A percentile compares a stretch with the other conserved stretches of the same genome.
Conservation (phyloP, 129 eudicot genomes). For the Glebionis coronaria region DNA sequence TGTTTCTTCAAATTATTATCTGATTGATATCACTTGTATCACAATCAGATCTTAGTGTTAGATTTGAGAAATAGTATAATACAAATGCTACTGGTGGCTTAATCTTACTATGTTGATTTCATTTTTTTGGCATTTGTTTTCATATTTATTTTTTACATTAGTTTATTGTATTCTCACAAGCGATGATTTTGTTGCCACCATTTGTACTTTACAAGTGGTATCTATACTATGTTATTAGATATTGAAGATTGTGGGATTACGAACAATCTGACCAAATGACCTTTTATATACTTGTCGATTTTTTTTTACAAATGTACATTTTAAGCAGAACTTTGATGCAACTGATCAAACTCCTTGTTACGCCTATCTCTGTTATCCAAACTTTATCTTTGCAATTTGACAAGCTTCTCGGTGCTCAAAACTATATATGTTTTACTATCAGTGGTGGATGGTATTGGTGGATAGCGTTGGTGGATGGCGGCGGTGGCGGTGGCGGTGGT, state of each 20-base stretch:
- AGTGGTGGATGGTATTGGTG: too few species aligned
- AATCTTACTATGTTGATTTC: conserved; percentile 18
- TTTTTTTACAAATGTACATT: neutral
- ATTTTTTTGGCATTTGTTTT: conserved; percentile 3
- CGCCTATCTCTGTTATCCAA: too few species aligned
- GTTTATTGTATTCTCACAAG: neutral
- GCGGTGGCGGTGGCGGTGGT: too few species aligned
- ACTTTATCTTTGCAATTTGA: too few species aligned
- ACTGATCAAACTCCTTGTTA: too few species aligned
- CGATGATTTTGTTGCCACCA: conserved; percentile 1
- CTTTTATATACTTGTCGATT: neutral
- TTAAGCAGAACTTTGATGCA: too few species aligned
- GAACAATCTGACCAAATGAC: neutral
- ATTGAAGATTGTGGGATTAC: conserved; percentile 4
- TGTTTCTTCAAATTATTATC: too few species aligned
- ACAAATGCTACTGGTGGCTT: conserved; percentile 2
- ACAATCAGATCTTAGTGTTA: too few species aligned
- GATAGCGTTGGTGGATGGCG: too few species aligned
- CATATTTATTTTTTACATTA: conserved; percentile 12
- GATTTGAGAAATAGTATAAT: conserved; percentile 22
- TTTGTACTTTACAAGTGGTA: neutral
- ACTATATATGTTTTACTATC: neutral
- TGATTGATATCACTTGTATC: too few species aligned
- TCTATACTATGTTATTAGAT: conserved; percentile 3
- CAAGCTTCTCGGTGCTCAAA: too few species aligned